Percentiles rank a stretch among this genome's conserved stretches.
Evolutionary conservation across 768 basidiomycete genomes (phyloP).

Genomic region (Candolleomyces aberdarensis): DNA sequence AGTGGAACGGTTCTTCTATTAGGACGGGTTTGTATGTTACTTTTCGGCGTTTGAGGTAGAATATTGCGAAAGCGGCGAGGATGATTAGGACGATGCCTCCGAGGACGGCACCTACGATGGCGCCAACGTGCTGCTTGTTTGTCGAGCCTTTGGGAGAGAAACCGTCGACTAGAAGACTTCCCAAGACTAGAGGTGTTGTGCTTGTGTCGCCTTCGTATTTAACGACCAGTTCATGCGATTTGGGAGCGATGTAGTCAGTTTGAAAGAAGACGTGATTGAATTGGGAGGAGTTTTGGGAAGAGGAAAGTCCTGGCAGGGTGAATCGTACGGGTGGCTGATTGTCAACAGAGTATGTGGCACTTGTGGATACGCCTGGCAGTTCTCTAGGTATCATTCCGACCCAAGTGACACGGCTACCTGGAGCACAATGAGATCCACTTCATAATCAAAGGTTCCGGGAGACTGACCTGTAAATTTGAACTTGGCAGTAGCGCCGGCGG

Average conservation of each 20-base stretch:
- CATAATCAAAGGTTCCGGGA: background rate
- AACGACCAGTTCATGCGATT: conserved; percentile 18
- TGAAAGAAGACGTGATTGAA: conserved; percentile 20
- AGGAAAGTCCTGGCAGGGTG: conserved; percentile 12
- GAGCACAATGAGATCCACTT: background rate
- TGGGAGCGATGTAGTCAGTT: conserved; percentile 14
- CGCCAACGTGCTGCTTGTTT: background rate
- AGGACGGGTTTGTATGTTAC: background rate
- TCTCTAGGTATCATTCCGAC: background rate
- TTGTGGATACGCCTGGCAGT: conserved; percentile 3
- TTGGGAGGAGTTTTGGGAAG: background rate
- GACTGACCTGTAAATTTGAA: conserved; percentile 18
- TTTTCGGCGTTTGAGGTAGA: no score
- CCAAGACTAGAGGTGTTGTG: background rate
- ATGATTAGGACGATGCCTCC: background rate
- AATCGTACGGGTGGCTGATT: conserved; percentile 11
- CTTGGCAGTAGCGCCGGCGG: conserved; percentile 8
- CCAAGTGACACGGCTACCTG: conserved; percentile 3
- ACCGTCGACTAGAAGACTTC: background rate
- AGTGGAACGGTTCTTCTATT: conserved; percentile 1
- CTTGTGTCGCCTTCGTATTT: conserved; percentile 12
- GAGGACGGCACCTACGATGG: background rate
- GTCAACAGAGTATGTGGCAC: conserved; percentile 21
- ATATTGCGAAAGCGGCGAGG: background rate
- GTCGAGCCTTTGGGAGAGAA: background rate